Evolutionary conservation across 2,329 filamentous ascomycete genomes (phyloP), one percentile per base, ranked within the genome.

Genomic region (Pseudogymnoascus sp.): DNA sequence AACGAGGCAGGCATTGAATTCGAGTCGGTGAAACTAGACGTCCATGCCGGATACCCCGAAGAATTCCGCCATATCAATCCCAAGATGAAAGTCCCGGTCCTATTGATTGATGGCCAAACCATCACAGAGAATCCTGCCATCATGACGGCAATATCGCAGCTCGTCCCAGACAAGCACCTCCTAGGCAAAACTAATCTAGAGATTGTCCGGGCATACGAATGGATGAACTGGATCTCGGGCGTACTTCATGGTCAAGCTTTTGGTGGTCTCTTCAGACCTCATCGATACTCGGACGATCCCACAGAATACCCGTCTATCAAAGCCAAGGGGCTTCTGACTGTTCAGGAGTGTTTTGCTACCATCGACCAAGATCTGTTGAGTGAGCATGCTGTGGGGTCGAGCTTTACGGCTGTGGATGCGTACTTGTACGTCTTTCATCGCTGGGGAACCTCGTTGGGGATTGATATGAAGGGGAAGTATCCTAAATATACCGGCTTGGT

Each of bases 71-170:
- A 51, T 1, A 66, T 76, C 60, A 74, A 76, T 63, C 74, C 74
- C 1, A 75, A 75, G 61, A 69, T 68, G 63, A 66, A 68, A 4
- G 68, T 76, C 18, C 73, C 74, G 6, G 69, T 73, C 18, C 64
- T 75, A 11, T n/a, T 26, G 2, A 60, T 75, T 26, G 68, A 73
- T 36, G 62, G 60, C 31, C 60, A 71, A 34, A 67, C 70, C 11
- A 72, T 76, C 64, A 76, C 74, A 4, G 75, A 76, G 62, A 65
- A 66, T 4, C 71, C 73, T 0, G 73, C 74, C 1, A 70, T 77
- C 26, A 60, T 69, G 7, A 75, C 73, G 4, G 68, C 67, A 6
- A 72, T 76, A 40, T 69, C 73, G 3, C 68, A 71, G 1, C 68
- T 76, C 2, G 68, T 59, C 2, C 72, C 73, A 1, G 67, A 72